phyloP scores from a whole-genome alignment of 352 stramenopile genomes.

The Phytophthora palmivora region DNA sequence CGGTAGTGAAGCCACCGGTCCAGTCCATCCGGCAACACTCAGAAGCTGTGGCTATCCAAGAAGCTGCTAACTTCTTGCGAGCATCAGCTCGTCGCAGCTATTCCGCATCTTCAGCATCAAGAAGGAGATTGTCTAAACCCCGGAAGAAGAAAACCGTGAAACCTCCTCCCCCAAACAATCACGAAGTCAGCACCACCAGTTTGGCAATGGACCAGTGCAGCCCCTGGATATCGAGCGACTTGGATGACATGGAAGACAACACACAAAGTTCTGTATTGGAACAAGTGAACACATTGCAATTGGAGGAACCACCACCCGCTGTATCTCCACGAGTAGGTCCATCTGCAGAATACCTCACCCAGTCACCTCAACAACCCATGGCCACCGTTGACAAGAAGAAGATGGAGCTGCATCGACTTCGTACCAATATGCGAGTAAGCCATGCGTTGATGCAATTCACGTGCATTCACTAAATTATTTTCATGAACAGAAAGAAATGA shows the following conservation, averaged over 20 bases:
- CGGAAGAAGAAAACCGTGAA: constrained; percentile 11
- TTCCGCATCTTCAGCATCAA: constrained; percentile 18
- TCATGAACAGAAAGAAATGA: constrained; percentile 34
- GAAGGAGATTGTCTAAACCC: constrained; percentile 1
- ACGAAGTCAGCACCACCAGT: constrained; percentile 26
- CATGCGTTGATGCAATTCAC: neutral
- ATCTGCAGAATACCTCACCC: constrained; percentile 6
- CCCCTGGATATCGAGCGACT: constrained; percentile 21
- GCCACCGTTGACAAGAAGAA: constrained; percentile 59
- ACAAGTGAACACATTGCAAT: constrained; percentile 7
- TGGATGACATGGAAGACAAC: constrained; percentile 5
- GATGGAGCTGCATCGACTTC: constrained; percentile 52
- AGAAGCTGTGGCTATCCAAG: constrained; percentile 1
- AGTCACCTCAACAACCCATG: constrained; percentile 12
- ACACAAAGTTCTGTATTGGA: neutral
- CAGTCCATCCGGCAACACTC: constrained; percentile 9
- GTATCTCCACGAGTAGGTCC: constrained; percentile 19
- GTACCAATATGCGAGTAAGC: constrained; percentile 53
- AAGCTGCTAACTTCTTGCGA: constrained; percentile 2
- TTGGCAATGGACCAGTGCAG: constrained; percentile 33
- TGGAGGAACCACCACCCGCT: constrained; percentile 12
- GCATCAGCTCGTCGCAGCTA: constrained; percentile 6
- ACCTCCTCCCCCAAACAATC: constrained; percentile 2
- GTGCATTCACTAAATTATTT: neutral
- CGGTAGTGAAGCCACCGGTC: constrained; percentile 15